Conservation (phyloP, 495 filamentous ascomycete genomes). For the Lasiosphaeria hispida region DNA sequence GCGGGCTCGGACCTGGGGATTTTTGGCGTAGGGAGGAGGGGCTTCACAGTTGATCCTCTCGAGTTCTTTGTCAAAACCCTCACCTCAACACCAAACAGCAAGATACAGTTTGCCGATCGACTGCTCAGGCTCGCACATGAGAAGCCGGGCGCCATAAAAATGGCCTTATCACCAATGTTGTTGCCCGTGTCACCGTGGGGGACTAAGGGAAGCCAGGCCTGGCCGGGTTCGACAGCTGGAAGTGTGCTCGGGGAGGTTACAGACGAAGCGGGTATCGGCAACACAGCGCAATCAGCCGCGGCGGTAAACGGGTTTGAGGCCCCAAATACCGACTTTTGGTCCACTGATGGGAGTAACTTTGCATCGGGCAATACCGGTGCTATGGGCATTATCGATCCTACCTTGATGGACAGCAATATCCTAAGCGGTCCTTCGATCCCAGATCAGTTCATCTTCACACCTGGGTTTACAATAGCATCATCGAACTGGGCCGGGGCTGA, state of each 20-base stretch:
- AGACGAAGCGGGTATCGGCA: neutral
- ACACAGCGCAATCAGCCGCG: neutral
- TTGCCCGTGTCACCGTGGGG: neutral
- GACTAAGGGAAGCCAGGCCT: neutral
- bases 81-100: slow-evolving; percentile 18
- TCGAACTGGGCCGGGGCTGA: no score
- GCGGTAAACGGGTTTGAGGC: no score
- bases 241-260: slow-evolving; percentile 11
- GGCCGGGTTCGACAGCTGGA: neutral
- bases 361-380: no score
- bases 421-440: no score
- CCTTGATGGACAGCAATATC: no score
- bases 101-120: slow-evolving; percentile 19
- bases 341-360: no score
- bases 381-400: no score
- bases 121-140: slow-evolving; percentile 16
- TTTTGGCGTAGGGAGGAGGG: slow-evolving; percentile 4
- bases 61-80: slow-evolving; percentile 22
- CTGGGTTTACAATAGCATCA: no score
- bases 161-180: neutral
- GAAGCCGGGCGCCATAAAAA: slow-evolving; percentile 19
- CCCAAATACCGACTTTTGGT: no score
- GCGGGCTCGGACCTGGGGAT: neutral
- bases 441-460: no score
- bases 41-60: slow-evolving; percentile 7